Evolutionary conservation across 371 early-diverging fungal species (phyloP).

Genomic region (Mortierella sp.): DNA sequence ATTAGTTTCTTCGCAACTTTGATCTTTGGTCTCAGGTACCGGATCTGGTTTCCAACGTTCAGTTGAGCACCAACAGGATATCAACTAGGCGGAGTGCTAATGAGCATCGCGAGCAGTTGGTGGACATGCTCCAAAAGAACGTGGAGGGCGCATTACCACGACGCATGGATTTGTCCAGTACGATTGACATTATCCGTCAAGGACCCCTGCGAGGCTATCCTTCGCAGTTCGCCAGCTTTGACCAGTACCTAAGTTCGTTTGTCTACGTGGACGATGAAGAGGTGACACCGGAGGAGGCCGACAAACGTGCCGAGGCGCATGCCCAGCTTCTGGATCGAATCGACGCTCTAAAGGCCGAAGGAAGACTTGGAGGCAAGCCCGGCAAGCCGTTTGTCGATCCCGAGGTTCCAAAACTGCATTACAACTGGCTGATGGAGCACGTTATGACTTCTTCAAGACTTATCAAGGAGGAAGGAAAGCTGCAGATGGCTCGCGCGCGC

Average conservation of each 20-base stretch:
- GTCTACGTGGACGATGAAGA: slow-evolving; percentile 72
- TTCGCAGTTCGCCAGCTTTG: slow-evolving; percentile 43
- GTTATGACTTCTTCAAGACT: slow-evolving; percentile 60
- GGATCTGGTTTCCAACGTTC: slow-evolving; percentile 53
- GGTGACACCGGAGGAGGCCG: slow-evolving; percentile 64
- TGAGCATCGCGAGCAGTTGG: slow-evolving; percentile 58
- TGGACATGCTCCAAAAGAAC: slow-evolving; percentile 61
- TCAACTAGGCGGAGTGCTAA: slow-evolving; percentile 59
- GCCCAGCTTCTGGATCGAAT: slow-evolving; percentile 61
- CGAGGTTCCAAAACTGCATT: slow-evolving; percentile 52
- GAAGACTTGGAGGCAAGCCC: slow-evolving; percentile 61
- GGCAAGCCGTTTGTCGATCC: slow-evolving; percentile 61
- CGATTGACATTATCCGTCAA: slow-evolving; percentile 16
- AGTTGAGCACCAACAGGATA: slow-evolving; percentile 49
- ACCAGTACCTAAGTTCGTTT: slow-evolving; percentile 71
- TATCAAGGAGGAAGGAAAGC: slow-evolving; percentile 60
- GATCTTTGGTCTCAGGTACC: slow-evolving; percentile 65
- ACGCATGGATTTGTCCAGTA: slow-evolving; percentile 21
- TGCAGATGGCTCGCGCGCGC: slow-evolving; percentile 64
- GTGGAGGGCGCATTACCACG: slow-evolving; percentile 50
- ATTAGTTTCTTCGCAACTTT: slow-evolving; percentile 63
- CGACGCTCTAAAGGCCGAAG: slow-evolving; percentile 57
- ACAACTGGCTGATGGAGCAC: slow-evolving; percentile 59
- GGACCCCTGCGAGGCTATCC: slow-evolving; percentile 8
- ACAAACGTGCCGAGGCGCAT: slow-evolving; percentile 61